Evolutionary conservation across 768 basidiomycete species (phyloP).

Genomic region (Rubroboletus satanas): DNA sequence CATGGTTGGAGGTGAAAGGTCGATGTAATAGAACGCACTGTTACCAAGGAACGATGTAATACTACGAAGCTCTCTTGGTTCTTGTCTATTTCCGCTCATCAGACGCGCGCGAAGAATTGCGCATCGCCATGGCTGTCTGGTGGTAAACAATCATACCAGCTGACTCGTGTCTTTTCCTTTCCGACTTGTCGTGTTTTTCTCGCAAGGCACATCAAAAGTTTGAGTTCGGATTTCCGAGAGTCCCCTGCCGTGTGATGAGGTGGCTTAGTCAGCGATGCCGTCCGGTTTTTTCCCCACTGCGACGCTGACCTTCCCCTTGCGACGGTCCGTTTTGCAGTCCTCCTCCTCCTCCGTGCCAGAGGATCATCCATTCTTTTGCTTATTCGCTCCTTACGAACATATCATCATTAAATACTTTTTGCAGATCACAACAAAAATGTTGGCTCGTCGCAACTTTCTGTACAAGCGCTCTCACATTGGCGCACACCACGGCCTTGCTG

Average conservation of each 20-base stretch:
- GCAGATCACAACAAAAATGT: constrained; percentile 8
- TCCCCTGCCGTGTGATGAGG: not conserved
- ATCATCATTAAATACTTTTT: not conserved
- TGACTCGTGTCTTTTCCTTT: not conserved
- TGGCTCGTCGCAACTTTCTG: constrained; percentile 8
- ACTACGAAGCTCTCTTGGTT: not conserved
- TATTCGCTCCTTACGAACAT: constrained; percentile 24
- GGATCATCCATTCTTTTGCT: constrained; percentile 19
- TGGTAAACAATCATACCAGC: not conserved
- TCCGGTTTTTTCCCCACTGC: not conserved
- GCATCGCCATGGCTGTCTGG: not conserved
- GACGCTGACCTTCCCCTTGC: not conserved
- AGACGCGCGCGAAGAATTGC: not conserved
- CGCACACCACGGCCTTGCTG: constrained; percentile 8
- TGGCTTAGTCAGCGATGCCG: constrained; percentile 7
- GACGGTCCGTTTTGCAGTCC: not conserved
- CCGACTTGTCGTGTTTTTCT: not conserved
- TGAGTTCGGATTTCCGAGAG: not conserved
- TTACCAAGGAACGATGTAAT: constrained; percentile 2
- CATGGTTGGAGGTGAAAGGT: constrained; percentile 16
- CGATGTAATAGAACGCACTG: too few species aligned
- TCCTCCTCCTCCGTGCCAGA: not conserved
- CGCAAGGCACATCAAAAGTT: not conserved
- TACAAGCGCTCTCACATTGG: constrained; percentile 15
- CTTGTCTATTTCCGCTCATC: constrained; percentile 11